A percentile compares a stretch with the other conserved stretches of the same genome.
phyloP scores from a whole-genome alignment of 768 basidiomycete genomes.

The Podaxis pistillaris region DNA sequence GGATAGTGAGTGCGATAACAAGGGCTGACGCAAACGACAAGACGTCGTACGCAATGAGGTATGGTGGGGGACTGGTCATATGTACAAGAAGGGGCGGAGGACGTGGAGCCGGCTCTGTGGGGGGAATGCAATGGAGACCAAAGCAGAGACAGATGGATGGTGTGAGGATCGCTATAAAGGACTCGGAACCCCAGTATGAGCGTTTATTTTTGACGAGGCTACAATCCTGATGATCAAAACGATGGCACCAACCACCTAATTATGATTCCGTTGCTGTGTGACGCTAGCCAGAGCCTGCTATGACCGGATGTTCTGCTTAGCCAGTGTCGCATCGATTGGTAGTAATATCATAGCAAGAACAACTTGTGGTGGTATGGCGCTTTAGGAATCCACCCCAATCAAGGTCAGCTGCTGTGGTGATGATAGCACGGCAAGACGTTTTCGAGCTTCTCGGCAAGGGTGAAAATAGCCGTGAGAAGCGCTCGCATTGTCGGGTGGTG shows the following conservation, averaged over 20 bases:
- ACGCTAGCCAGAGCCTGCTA: too few relatives aligned
- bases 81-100: background rate
- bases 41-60: slow-evolving; percentile 9
- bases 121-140: background rate
- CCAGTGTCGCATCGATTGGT: too few relatives aligned
- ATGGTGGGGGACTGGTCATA: background rate
- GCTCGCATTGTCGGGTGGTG: background rate
- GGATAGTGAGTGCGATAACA: background rate
- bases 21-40: slow-evolving; percentile 7
- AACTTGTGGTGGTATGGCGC: too few relatives aligned
- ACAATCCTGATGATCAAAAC: background rate
- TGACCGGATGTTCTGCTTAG: too few relatives aligned
- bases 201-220: background rate
- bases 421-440: too few relatives aligned
- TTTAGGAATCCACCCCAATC: too few relatives aligned
- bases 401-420: too few relatives aligned
- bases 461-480: background rate
- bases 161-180: background rate
- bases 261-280: too few relatives aligned
- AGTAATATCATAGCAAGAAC: too few relatives aligned
- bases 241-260: background rate
- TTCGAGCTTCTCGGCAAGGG: background rate
- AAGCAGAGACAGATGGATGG: background rate
- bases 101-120: background rate
- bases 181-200: background rate